A percentile compares a stretch with the other conserved stretches of the same genome.
Conservation (phyloP, 192 early-diverging fungal species). For the Coemansia sp. region DNA sequence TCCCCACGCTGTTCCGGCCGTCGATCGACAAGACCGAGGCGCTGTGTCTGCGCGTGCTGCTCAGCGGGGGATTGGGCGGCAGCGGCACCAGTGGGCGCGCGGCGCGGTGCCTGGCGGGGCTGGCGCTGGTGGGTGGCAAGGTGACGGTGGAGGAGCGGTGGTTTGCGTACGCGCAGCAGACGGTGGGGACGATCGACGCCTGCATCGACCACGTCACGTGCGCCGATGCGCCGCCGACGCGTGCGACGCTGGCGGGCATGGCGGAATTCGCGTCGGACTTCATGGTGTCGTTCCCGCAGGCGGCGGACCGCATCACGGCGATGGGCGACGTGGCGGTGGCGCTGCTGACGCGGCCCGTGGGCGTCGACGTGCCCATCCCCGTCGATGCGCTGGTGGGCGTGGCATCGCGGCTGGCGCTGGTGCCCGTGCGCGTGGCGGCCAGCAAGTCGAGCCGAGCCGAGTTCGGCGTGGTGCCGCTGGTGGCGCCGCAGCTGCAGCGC, state of each 20-base stretch:
- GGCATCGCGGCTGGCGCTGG: slow-evolving; percentile 37
- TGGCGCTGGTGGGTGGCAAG: slow-evolving; percentile 41
- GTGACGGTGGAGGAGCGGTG: slow-evolving; percentile 43
- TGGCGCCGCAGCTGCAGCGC: slow-evolving; percentile 43
- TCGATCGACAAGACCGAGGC: slow-evolving; percentile 43
- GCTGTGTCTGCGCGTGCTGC: slow-evolving; percentile 35
- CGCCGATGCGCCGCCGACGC: background rate
- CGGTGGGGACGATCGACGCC: slow-evolving; percentile 36
- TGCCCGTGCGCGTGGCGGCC: slow-evolving; percentile 30
- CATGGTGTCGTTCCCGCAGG: slow-evolving; percentile 41
- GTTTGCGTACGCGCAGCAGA: slow-evolving; percentile 34
- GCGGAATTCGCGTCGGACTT: slow-evolving; percentile 27
- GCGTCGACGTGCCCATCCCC: slow-evolving; percentile 28
- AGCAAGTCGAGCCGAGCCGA: slow-evolving; percentile 40
- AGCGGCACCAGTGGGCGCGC: background rate
- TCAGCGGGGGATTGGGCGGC: background rate
- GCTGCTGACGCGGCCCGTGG: slow-evolving; percentile 36
- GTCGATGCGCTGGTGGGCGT: slow-evolving; percentile 20
- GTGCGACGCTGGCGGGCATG: background rate
- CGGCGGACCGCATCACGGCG: slow-evolving; percentile 38
- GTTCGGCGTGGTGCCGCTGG: slow-evolving; percentile 30
- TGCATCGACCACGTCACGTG: slow-evolving; percentile 50
- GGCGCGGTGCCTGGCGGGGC: slow-evolving; percentile 22
- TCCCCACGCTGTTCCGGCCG: slow-evolving; percentile 48
- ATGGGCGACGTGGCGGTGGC: slow-evolving; percentile 39